Conservation (phyloP, 140 eudicot species). For the Cichorium intybus region DNA sequence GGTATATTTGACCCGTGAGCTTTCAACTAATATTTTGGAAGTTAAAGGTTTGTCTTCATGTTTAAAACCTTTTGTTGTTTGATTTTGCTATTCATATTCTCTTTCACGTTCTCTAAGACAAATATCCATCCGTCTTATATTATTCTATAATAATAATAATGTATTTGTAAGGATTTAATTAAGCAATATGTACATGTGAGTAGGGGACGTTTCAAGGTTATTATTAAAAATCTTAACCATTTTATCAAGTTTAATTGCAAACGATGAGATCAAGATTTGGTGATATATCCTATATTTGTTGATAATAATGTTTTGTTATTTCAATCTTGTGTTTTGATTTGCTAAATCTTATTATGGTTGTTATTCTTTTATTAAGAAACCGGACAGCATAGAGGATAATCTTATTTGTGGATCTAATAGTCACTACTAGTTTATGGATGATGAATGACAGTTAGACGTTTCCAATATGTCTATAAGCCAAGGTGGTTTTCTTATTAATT, state of each 20-base stretch:
- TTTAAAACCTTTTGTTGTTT: slow-evolving; percentile 15
- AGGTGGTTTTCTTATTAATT: no score
- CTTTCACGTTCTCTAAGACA: slow-evolving; percentile 22
- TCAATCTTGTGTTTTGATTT: no score
- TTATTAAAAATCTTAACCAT: not conserved
- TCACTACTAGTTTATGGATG: no score
- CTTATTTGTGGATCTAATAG: no score
- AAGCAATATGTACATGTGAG: not conserved
- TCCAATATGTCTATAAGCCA: no score
- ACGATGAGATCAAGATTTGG: not conserved
- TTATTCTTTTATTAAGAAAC: no score
- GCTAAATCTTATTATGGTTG: no score
- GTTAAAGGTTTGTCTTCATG: slow-evolving; percentile 22
- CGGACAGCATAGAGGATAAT: no score
- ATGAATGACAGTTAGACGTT: no score
- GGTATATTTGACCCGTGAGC: slow-evolving; percentile 29
- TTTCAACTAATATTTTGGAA: not conserved
- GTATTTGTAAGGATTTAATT: not conserved
- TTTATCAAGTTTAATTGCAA: not conserved
- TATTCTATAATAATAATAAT: not conserved
- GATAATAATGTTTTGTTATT: not conserved
- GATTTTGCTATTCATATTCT: slow-evolving; percentile 22
- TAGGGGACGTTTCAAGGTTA: not conserved
- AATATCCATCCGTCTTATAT: slow-evolving; percentile 1
- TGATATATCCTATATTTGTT: not conserved